Evolutionary conservation across 306 rosid genomes (phyloP), one percentile per base, ranked within the genome.

Genomic region (Lathyrus tuberosus): DNA sequence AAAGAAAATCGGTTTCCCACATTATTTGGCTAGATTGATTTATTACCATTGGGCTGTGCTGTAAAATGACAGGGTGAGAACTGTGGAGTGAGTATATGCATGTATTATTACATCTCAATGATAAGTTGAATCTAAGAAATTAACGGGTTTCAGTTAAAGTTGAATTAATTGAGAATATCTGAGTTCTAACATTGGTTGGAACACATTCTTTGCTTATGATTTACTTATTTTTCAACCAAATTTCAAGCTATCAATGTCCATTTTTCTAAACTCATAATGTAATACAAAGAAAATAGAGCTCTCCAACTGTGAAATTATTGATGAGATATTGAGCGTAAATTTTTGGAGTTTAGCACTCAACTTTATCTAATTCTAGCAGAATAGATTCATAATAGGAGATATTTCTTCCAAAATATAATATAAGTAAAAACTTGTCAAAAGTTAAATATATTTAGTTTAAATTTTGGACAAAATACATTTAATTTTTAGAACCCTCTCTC

Each of bases 31-130:
- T 38, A 67, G 56, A 33, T 35, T 51, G 13, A 43, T 10, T 49
- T 49, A 17, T 18, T 51, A 17, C n/a, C 51, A 59, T 17, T 71
- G 20, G 16, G 17, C 4, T 49, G 24, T 60, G 35, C 24, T 17
- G 60, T 31, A 60, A 60, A 31, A 30, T 71, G 47, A 30, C 37
- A 22, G 30, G 58, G 41, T 57, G 42, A 31, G 22, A 58, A 53
- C 10, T 41, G 52, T 38, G 64, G 54, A 20, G 40, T 53, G 54
- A 20, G 40, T 53, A 54, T 53, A 54, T 69, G 30, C 16, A 4
- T 51, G 57, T 24, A 49, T 18, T 5, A 6, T 33, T 5, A 33
- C 8, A 33, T 33, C 30, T 6, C 6, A 46, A n/a, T 15, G 7
- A 47, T 47, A 47, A 47, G 10, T n/a, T 47, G 52, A 7, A 33